phyloP scores from a whole-genome alignment of 2,329 filamentous ascomycete species.

The Colletotrichum sp. region DNA sequence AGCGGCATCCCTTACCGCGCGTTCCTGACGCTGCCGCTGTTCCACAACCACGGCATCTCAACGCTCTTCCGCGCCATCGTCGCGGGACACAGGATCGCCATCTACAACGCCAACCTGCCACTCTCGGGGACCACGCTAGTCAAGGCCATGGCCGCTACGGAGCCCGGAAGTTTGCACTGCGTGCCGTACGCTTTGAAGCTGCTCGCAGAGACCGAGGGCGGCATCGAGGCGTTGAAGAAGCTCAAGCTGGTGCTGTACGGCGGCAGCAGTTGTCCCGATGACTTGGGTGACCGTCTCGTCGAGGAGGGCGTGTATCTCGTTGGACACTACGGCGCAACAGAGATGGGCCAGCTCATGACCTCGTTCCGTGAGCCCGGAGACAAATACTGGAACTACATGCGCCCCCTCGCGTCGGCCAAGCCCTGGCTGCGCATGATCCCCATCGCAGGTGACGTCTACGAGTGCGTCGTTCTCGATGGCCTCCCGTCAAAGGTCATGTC shows the following conservation, averaged over 20 bases:
- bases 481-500: slow-evolving; percentile 39
- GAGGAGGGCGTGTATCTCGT: slow-evolving; percentile 53
- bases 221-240: slow-evolving; percentile 45
- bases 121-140: slow-evolving; percentile 50
- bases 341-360: slow-evolving; percentile 62
- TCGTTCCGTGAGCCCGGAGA: slow-evolving; percentile 55
- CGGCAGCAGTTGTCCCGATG: slow-evolving; percentile 58
- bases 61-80: slow-evolving; percentile 52
- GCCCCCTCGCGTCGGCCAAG: slow-evolving; percentile 41
- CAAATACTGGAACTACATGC: slow-evolving; percentile 60
- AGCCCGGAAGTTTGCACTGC: slow-evolving; percentile 55
- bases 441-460: slow-evolving; percentile 37
- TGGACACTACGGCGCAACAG: slow-evolving; percentile 58
- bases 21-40: slow-evolving; percentile 54
- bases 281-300: slow-evolving; percentile 54
- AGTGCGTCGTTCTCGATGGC: slow-evolving; percentile 41
- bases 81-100: slow-evolving; percentile 47
- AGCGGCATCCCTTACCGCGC: slow-evolving; percentile 45
- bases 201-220: slow-evolving; percentile 57
- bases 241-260: slow-evolving; percentile 54
- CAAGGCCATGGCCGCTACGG: slow-evolving; percentile 39
- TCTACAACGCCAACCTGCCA: slow-evolving; percentile 54
- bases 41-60: slow-evolving; percentile 56
- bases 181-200: slow-evolving; percentile 65
- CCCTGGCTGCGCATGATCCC: slow-evolving; percentile 42